Percentiles rank a stretch among this genome's conserved stretches.
These are phyloP conservation scores for Pouteria glomerata DNA, from an alignment of 148 eudicot genomes.

Conservation along the genomic window DNA sequence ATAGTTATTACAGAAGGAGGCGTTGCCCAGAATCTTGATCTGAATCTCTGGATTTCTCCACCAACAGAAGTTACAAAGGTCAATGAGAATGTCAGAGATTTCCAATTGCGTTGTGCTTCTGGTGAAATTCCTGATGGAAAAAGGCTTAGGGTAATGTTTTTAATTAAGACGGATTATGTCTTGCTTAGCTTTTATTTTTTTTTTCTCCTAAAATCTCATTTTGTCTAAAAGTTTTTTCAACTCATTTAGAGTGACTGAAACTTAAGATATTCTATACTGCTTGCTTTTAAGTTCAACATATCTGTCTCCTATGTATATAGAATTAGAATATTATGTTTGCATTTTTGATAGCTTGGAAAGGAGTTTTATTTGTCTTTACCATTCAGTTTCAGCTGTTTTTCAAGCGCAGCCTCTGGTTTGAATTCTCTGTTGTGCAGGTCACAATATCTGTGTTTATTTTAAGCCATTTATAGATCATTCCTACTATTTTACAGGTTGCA, in stretches of 20 bases:
- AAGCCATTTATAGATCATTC: background rate
- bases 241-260: background rate
- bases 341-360: background rate
- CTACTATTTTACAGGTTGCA: constrained; percentile 22
- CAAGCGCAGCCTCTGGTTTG: background rate
- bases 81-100: constrained; percentile 8
- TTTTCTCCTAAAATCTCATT: background rate
- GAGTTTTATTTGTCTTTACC: background rate
- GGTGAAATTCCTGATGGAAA: constrained; percentile 22
- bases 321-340: too few species aligned
- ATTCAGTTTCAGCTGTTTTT: background rate
- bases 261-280: background rate
- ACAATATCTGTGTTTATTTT: background rate
- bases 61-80: constrained; percentile 17
- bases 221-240: background rate
- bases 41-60: constrained; percentile 42
- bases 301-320: too few species aligned
- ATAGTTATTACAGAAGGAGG: constrained; percentile 19
- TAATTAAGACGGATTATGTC: background rate
- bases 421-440: background rate
- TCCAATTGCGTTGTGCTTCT: constrained; percentile 12
- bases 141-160: constrained; percentile 28
- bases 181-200: too few species aligned
- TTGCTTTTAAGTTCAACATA: background rate
- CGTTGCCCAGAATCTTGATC: constrained; percentile 33